Base-by-base conservation (phyloP, 2,329 filamentous ascomycete genomes). In the Teratosphaeria pseudoeucalypti region DNA sequence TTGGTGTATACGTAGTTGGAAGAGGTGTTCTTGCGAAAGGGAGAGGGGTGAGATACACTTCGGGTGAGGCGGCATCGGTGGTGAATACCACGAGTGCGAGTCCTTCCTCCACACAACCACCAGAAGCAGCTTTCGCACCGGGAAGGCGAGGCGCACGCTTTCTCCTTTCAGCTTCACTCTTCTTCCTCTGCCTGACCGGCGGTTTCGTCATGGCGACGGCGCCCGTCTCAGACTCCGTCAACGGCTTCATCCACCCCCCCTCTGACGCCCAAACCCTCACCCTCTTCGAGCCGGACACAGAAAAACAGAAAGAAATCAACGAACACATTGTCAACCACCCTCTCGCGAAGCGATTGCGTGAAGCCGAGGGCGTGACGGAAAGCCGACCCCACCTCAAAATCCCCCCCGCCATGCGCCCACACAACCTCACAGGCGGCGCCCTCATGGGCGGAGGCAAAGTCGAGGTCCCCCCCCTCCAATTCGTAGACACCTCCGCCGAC, bases 331-430 rank as follows among this genome's bases (percentile, higher is more conserved):
- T 85, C 69, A 82, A 79, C 54, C 90, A 94, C 76, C 87, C 90
- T 1, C 72, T 95, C n/a, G 81, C 87, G 4, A 72, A 79, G n/a
- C 78, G 82, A 52, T 78, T 97, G 56, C 86, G 92, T 54, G 74
- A 75, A 19, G 81, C 88, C 67, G 78, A 85, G 0, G 82, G 82
- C 29, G 88, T 87, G 73, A 81, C 78, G 37, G 91, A 95, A 73
- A 87, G 87, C 37, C 83, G 94, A 49, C 92, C 92, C 11, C 90
- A 96, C 71, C 78, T 96, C 71, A 94, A 92, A 75, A 88, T 96
- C 70, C 91, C 92, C 0, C 78, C 80, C 29, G 74, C 80, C 2
- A 81, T 90, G 73, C 84, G 88, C 47, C 75, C 76, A 2, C 85
- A 90, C 71, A 95, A 87, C 74, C 80, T 99, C 57, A 97, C 92